Base-by-base conservation (phyloP, 495 filamentous ascomycete genomes). In the Immersiella caudata region DNA sequence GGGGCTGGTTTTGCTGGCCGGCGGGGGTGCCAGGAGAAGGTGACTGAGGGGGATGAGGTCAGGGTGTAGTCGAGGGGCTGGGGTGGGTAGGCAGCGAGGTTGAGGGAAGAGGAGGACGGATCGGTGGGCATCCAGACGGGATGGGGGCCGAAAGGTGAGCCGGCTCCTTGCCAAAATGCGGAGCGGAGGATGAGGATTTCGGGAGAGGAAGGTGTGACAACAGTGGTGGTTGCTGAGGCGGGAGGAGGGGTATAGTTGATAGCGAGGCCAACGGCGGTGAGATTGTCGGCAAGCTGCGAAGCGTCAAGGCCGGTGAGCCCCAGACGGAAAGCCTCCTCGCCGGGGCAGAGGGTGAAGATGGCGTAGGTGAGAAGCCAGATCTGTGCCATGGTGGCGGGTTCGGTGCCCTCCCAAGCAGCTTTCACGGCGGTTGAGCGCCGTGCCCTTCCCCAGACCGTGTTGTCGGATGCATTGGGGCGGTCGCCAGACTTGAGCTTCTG, bases 121-220 rank as follows among this genome's bases (percentile, higher is more conserved):
- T n/a, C n/a, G 56, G 73, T 73, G 9, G 81, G 80, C 0, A 79
- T 78, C 88, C 88, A 91, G 56, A 82, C 85, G 6, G 87, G 84
- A 18, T 87, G 88, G 9, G 87, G 74, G 27, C 88, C 88, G 26
- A 87, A 80, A 27, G 88, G 88, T 1, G 87, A 89, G 25, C 79
- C 88, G 26, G 88, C 88, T 50, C 88, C 88, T 69, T 91, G 88
- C 88, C 88, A 91, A 79, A 91, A 91, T 12, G 87, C 80, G 58
- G 76, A 73, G 64, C 84, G 80, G 40, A 81, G 74, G 52, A 84
- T 62, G 21, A 84, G 67, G 22, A 85, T 76, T 67, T 82, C 80
- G 25, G 71, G 65, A 49, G 50, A 73, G 35, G 24, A 66, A 8
- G 70, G 52, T 8, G 52, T 56, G 55, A 29, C 49, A 24, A 46